These are phyloP conservation scores for Xylariaceae sp. DNA, from an alignment of 2,329 filamentous ascomycete genomes.

Conservation along the genomic window DNA sequence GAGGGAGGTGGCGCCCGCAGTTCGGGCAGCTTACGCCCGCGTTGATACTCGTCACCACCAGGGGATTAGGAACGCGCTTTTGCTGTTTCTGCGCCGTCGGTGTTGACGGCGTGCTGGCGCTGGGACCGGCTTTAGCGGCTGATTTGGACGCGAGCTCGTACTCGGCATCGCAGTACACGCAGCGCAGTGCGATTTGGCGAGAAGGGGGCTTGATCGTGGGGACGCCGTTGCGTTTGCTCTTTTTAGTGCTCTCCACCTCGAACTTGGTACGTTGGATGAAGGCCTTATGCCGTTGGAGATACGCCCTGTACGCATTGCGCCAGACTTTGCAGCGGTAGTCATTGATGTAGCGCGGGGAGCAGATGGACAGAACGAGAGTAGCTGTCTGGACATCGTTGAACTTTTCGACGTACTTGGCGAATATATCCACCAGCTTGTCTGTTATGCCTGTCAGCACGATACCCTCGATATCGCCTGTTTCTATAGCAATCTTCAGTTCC, in stretches of 20 bases:
- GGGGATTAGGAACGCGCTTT: constrained; percentile 42
- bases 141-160: constrained; percentile 42
- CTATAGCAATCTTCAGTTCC: constrained; percentile 55
- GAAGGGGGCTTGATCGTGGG: constrained; percentile 60
- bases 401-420: constrained; percentile 69
- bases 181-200: constrained; percentile 68
- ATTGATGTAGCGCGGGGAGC: constrained; percentile 69
- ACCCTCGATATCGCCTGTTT: constrained; percentile 68
- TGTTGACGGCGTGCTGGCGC: not conserved
- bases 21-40: constrained; percentile 60
- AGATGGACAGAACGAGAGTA: constrained; percentile 67
- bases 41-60: constrained; percentile 52
- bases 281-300: constrained; percentile 65
- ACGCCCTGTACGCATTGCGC: constrained; percentile 65
- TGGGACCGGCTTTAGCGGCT: constrained; percentile 13
- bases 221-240: constrained; percentile 58
- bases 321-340: constrained; percentile 71
- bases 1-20: constrained; percentile 61
- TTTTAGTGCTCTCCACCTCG: constrained; percentile 68
- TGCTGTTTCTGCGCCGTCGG: constrained; percentile 8
- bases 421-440: constrained; percentile 65
- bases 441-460: constrained; percentile 74
- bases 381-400: constrained; percentile 76
- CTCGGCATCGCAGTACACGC: constrained; percentile 67
- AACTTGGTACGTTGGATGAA: constrained; percentile 74